phyloP scores from a whole-genome alignment of 1,139 yeast species.

The Trichomonascaceae sp. region DNA sequence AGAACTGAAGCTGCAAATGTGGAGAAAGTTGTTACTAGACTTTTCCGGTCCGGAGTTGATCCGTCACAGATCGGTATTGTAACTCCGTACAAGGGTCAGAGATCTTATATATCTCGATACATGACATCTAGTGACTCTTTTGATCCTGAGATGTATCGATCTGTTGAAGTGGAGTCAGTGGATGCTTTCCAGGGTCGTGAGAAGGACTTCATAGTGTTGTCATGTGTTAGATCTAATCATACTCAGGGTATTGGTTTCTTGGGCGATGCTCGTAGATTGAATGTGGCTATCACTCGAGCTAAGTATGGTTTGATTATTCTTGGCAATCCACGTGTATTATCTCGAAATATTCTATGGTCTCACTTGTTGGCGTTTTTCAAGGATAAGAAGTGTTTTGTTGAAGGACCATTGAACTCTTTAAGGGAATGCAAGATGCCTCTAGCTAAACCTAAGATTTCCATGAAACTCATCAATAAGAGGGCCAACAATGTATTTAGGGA shows the following conservation, averaged over 20 bases:
- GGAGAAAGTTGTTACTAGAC: slow-evolving; percentile 67
- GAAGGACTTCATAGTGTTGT: slow-evolving; percentile 79
- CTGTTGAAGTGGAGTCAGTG: slow-evolving; percentile 84
- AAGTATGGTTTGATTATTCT: slow-evolving; percentile 75
- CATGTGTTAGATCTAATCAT: slow-evolving; percentile 90
- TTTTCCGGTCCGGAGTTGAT: slow-evolving; percentile 72
- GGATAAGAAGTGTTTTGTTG: slow-evolving; percentile 82
- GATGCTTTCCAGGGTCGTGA: slow-evolving; percentile 97
- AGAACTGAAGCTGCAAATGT: slow-evolving; percentile 89
- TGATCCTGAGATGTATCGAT: slow-evolving; percentile 54
- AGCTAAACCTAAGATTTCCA: slow-evolving; percentile 23
- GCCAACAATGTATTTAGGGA: slow-evolving; percentile 1
- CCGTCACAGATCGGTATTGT: slow-evolving; percentile 87
- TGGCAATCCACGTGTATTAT: slow-evolving; percentile 78
- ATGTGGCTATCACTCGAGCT: slow-evolving; percentile 90
- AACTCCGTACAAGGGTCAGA: slow-evolving; percentile 93
- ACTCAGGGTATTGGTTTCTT: slow-evolving; percentile 79
- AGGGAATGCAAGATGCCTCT: slow-evolving; percentile 61
- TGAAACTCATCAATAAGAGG: neutral
- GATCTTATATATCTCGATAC: slow-evolving; percentile 74
- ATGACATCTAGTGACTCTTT: slow-evolving; percentile 69
- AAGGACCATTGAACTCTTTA: slow-evolving; percentile 80
- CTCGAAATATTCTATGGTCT: slow-evolving; percentile 73
- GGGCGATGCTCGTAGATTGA: slow-evolving; percentile 82
- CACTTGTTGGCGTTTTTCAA: slow-evolving; percentile 71